phyloP scores from a whole-genome alignment of 257 asterid species.

The Gentiana dahurica region DNA sequence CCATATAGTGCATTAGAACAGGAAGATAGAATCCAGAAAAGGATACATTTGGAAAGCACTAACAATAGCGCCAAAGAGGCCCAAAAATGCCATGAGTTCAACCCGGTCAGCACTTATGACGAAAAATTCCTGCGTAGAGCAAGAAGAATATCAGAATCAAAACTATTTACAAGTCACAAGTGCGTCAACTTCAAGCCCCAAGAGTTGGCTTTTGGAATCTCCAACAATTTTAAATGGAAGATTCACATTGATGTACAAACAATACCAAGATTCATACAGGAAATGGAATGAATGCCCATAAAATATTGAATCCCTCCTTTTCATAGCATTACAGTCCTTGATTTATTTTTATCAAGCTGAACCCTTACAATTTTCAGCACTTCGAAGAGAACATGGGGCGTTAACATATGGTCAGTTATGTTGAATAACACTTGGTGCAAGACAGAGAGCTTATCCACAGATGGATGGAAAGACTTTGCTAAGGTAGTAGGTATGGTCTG shows the following conservation, averaged over 20 bases:
- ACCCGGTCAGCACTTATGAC: conserved; percentile 81
- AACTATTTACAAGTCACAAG: background rate
- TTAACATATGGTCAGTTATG: too few relatives aligned
- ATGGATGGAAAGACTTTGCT: too few relatives aligned
- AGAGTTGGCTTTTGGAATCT: background rate
- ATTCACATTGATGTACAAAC: too few relatives aligned
- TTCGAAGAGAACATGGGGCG: too few relatives aligned
- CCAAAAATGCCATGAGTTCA: conserved; percentile 94
- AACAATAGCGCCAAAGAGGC: conserved; percentile 77
- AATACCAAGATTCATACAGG: background rate
- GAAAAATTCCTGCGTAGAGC: conserved; percentile 57
- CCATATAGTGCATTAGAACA: background rate
- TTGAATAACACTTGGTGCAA: too few relatives aligned
- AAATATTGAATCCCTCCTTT: background rate
- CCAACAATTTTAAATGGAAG: background rate
- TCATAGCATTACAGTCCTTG: too few relatives aligned
- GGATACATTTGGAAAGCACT: conserved; percentile 90
- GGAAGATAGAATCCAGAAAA: conserved; percentile 9
- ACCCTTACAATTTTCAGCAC: too few relatives aligned
- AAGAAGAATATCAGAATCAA: background rate
- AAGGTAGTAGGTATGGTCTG: conserved; percentile 5
- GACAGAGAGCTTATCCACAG: too few relatives aligned
- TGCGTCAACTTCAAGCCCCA: background rate
- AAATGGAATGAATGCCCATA: background rate
- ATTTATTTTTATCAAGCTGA: too few relatives aligned